Base-by-base conservation (phyloP, 371 early-diverging fungal species). In the Syncephalastrum racemosum region DNA sequence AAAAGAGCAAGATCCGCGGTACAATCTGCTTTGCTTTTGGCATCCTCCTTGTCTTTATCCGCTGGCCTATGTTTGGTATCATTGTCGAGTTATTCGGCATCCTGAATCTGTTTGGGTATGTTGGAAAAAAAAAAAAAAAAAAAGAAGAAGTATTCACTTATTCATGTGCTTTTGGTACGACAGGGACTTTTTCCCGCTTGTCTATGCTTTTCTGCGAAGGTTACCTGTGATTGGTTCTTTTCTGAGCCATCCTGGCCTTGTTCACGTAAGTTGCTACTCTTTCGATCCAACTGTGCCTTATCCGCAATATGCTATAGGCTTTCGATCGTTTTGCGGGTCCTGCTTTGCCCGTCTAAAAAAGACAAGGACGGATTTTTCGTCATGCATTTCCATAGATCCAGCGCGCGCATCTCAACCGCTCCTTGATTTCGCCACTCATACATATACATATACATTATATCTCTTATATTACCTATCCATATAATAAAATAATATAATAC, bases 111-210 rank as follows among this genome's bases (percentile, higher is more conserved):
- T 96, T 96, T 80, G 95, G 95, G 90, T 90, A 80, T 6, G 75
- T 42, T 36, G 5, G 2, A 3, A 48, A 42, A 24, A 31, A 16
- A 50, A 44, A 13, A 19, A 39, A 7, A 10, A 46, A 25, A 40
- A 23, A 19, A 20, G 25, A 31, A 36, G 10, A 52, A n/a, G 25
- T 40, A n/a, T 25, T 25, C 14, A 16, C 44, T 40, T 40, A 23
- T 13, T 45, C 50, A 48, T 48, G n/a, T 47, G 19, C 25, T 50
- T 55, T 5, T 48, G 15, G 54, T 25, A 19, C 14, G 18, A 42
- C 41, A 93, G 90, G 4, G 95, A 96, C 79, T 96, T 95, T 67
- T 94, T 96, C 82, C 95, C 95, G 0, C 87, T 90, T 31, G 86
- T 90, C 20, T 64, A 94, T 39, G 79, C 85, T 49, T 92, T 96